A percentile compares a stretch with the other conserved stretches of the same genome.
Conservation (phyloP, 139 green algal species). For the Gonium pectorale region DNA sequence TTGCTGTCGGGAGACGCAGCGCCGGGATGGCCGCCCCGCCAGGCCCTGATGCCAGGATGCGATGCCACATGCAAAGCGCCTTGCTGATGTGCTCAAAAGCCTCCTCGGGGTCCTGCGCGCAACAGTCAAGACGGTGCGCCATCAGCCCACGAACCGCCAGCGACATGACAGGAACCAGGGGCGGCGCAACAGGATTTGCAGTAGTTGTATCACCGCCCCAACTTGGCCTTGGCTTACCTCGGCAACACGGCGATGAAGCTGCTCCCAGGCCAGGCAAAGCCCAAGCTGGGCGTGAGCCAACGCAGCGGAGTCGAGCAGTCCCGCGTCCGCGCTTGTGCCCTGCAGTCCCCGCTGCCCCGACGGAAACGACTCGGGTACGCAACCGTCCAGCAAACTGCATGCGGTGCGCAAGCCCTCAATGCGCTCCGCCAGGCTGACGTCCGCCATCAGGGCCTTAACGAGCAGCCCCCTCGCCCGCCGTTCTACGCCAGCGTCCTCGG, state of each 20-base stretch:
- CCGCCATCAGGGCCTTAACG: neutral
- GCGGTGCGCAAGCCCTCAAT: neutral
- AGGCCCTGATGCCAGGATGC: neutral
- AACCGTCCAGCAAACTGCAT: constrained; percentile 21
- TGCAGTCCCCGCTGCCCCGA: too few relatives aligned
- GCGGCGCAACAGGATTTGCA: too few relatives aligned
- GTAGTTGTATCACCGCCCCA: too few relatives aligned
- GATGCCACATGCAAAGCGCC: neutral
- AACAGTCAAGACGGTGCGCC: too few relatives aligned
- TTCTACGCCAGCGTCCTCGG: too few relatives aligned
- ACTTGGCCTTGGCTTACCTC: neutral
- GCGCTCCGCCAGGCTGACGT: neutral
- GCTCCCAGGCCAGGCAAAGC: neutral
- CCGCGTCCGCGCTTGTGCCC: too few relatives aligned
- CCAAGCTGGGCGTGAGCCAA: constrained; percentile 5
- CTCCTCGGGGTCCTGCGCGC: neutral
- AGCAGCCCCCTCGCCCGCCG: neutral
- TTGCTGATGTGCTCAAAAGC: neutral
- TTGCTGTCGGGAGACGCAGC: neutral
- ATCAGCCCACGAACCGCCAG: too few relatives aligned
- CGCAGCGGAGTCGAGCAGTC: constrained; percentile 20
- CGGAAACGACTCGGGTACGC: too few relatives aligned
- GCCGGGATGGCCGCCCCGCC: neutral
- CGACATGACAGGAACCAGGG: too few relatives aligned
- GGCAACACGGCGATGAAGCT: neutral